phyloP scores from a whole-genome alignment of 768 basidiomycete genomes.

The Phanerochaete carnosa region DNA sequence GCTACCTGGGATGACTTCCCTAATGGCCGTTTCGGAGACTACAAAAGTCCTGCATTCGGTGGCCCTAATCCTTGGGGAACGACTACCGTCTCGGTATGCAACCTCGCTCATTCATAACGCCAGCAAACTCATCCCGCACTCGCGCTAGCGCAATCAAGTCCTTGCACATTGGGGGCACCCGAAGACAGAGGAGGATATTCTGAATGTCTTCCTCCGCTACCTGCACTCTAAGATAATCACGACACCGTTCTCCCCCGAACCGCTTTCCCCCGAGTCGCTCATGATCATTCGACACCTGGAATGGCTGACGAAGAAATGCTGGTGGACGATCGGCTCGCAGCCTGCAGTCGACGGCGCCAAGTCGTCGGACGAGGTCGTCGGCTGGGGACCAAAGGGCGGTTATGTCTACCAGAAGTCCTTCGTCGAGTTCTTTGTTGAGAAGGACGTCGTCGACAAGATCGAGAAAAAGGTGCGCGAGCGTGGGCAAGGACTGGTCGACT shows the following conservation, averaged over 20 bases:
- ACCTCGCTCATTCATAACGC: not conserved
- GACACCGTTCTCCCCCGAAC: conserved; percentile 86
- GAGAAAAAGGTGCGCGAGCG: conserved; percentile 51
- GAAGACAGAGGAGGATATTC: conserved; percentile 62
- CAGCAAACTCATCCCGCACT: not conserved
- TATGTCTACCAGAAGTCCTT: conserved; percentile 98
- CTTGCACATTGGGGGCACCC: conserved; percentile 78
- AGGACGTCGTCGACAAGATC: conserved; percentile 54
- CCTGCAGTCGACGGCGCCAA: conserved; percentile 82
- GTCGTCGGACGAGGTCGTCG: conserved; percentile 76
- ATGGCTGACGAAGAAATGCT: conserved; percentile 68
- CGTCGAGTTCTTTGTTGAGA: conserved; percentile 90
- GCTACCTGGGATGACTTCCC: conserved; percentile 95
- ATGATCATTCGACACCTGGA: conserved; percentile 78
- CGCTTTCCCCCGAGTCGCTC: conserved; percentile 78
- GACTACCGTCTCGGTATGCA: conserved; percentile 52
- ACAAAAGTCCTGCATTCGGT: conserved; percentile 95
- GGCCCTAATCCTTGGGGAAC: conserved; percentile 76
- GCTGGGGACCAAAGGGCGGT: conserved; percentile 91
- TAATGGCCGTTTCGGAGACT: conserved; percentile 97
- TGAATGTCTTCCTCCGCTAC: conserved; percentile 74
- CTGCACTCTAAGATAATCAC: conserved; percentile 68
- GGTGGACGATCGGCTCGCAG: conserved; percentile 98
- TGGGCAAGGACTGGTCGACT: conserved; percentile 71
- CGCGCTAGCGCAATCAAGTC: conserved; percentile 53